These are phyloP conservation scores for Fraxinus paxiana DNA, from an alignment of 305 asterid genomes.

Conservation along the genomic window DNA sequence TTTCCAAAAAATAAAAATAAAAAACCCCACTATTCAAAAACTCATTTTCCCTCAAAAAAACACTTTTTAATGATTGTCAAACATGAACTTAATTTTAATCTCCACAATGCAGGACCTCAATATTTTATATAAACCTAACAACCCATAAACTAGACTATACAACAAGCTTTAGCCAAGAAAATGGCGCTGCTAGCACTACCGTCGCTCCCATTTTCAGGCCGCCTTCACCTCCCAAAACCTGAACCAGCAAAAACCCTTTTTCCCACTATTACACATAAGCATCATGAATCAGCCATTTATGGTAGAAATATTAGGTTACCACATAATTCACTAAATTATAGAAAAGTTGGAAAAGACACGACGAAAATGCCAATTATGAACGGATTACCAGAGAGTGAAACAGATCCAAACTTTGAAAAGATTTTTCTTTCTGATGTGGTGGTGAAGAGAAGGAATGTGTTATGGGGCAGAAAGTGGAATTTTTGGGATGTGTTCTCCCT, in stretches of 20 bases:
- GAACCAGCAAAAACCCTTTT: slow-evolving; percentile 15
- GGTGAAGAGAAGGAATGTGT: slow-evolving; percentile 43
- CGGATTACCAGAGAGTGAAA: not conserved
- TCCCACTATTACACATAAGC: slow-evolving; percentile 18
- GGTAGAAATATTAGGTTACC: slow-evolving; percentile 12
- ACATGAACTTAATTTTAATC: no score
- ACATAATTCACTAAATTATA: slow-evolving; percentile 12
- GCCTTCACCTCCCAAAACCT: slow-evolving; percentile 18
- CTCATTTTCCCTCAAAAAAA: no score
- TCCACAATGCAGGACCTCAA: no score
- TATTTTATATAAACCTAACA: not conserved
- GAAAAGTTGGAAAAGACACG: slow-evolving; percentile 9
- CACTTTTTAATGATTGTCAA: no score
- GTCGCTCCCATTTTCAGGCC: slow-evolving; percentile 27
- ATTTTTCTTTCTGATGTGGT: slow-evolving; percentile 58
- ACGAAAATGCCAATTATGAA: slow-evolving; percentile 31
- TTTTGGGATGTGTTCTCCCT: slow-evolving; percentile 40
- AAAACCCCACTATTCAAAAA: no score
- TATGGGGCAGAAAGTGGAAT: slow-evolving; percentile 55
- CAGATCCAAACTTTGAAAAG: slow-evolving; percentile 35
- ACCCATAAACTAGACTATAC: not conserved
- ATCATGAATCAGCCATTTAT: slow-evolving; percentile 12
- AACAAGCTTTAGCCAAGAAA: slow-evolving; percentile 11
- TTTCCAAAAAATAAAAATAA: no score
- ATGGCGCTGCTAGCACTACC: slow-evolving; percentile 43